A percentile compares a stretch with the other conserved stretches of the same genome.
Conservation (phyloP, 345 rosid genomes). For the Pistacia integerrima region DNA sequence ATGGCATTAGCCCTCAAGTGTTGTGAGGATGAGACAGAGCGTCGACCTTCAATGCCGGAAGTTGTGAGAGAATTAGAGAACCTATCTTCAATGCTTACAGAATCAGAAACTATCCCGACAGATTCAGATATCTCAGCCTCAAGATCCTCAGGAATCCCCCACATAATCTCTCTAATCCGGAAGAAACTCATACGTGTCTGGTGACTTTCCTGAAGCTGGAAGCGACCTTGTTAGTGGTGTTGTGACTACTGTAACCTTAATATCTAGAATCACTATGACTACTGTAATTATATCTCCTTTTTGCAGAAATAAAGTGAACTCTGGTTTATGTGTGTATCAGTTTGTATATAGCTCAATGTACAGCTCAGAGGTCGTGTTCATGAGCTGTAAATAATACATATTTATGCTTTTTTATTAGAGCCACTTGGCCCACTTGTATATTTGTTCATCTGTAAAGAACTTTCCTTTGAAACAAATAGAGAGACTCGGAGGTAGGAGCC, state of each 20-base stretch:
- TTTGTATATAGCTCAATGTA: not conserved
- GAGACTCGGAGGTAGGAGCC: too few species aligned
- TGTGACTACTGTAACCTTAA: constrained; percentile 31
- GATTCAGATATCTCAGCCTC: constrained; percentile 23
- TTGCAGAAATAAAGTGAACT: not conserved
- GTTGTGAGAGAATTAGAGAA: constrained; percentile 55
- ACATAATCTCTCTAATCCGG: constrained; percentile 7
- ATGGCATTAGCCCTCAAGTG: constrained; percentile 49
- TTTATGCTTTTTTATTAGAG: too few species aligned
- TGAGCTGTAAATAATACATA: not conserved
- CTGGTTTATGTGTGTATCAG: not conserved
- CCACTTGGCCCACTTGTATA: too few species aligned
- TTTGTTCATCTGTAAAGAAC: too few species aligned
- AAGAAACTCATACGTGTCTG: constrained; percentile 14
- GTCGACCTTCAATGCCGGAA: constrained; percentile 45
- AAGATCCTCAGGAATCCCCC: constrained; percentile 12
- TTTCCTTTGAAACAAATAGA: too few species aligned
- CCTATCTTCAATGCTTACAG: constrained; percentile 29
- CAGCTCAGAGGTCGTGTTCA: not conserved
- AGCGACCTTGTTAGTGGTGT: constrained; percentile 54
- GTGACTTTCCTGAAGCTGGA: constrained; percentile 20
- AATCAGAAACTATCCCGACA: constrained; percentile 16
- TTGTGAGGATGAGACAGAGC: constrained; percentile 34
- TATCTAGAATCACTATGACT: not conserved
- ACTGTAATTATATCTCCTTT: not conserved